Percentiles rank a stretch among this genome's conserved stretches.
Evolutionary conservation across 176 grass and related monocot species (phyloP).

Genomic region (Pharus latifolius): DNA sequence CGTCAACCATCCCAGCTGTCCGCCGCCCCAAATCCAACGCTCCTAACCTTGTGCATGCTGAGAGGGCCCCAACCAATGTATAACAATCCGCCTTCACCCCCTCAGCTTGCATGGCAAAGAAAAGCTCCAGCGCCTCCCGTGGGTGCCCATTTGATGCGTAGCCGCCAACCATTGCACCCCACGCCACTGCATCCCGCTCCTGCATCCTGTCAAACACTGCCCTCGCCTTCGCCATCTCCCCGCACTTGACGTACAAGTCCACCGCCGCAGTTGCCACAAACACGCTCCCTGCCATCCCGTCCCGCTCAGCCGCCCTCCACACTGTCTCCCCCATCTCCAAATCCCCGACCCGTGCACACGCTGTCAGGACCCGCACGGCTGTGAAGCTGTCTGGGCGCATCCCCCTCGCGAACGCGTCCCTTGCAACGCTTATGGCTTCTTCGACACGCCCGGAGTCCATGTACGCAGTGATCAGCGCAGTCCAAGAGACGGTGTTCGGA

Average conservation of each 20-base stretch:
- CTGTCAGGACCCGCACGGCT: slow-evolving; percentile 32
- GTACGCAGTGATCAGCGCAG: slow-evolving; percentile 55
- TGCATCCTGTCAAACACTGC: slow-evolving; percentile 40
- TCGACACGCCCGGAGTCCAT: slow-evolving; percentile 6
- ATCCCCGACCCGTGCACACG: slow-evolving; percentile 36
- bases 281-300: slow-evolving; percentile 12
- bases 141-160: slow-evolving; percentile 52
- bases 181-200: slow-evolving; percentile 43
- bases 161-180: slow-evolving; percentile 57
- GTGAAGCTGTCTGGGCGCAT: slow-evolving; percentile 46
- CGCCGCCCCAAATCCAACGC: slow-evolving; percentile 38
- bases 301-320: slow-evolving; percentile 8
- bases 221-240: slow-evolving; percentile 37
- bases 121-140: slow-evolving; percentile 40
- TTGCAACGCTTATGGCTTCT: slow-evolving; percentile 4
- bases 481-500: slow-evolving; percentile 48
- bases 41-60: slow-evolving; percentile 45
- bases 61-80: slow-evolving; percentile 35
- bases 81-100: slow-evolving; percentile 40
- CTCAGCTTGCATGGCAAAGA: slow-evolving; percentile 39
- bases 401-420: slow-evolving; percentile 7
- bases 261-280: slow-evolving; percentile 45
- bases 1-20: slow-evolving; percentile 5
- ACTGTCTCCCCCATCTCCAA: slow-evolving; percentile 25
- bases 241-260: slow-evolving; percentile 53